Base-by-base conservation (phyloP, 2,329 filamentous ascomycete species). In the Clarireedia hainanense region DNA sequence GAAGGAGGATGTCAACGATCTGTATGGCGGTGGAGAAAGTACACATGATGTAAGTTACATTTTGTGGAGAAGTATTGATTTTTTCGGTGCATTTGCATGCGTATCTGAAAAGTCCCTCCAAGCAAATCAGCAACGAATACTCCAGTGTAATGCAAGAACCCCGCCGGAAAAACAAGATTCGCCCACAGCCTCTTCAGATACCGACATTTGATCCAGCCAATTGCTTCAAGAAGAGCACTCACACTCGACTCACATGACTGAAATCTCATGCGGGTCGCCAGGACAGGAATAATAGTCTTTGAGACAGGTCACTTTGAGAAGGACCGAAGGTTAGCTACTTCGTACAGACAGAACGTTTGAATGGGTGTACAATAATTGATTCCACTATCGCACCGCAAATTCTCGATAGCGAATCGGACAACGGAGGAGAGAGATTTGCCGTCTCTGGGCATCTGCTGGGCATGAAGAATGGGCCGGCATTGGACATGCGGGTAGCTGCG, bases 221-320 rank as follows among this genome's bases (percentile, higher is more conserved):
- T 65, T 52, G 46, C 27, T 46, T 42, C 7, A n/a, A 49, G 39
- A 57, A 59, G 51, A 48, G 48, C 61, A 61, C 60, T 60, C 64
- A 67, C 61, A 67, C 64, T 39, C 34, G 47, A 37, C 63, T 68
- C 66, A 67, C 64, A 66, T 68, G 66, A 68, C 50, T 62, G 54
- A 61, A 62, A 47, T 54, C 47, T 60, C 52, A 65, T 68, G 66
- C 66, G 64, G 57, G 63, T 57, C 61, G 58, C 62, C 63, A 59
- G 58, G 55, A 52, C 51, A 48, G 52, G 52, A 50, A 30, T 42
- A 40, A 24, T 52, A 26, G n/a, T 20, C 4, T 17, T 12, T 43
- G n/a, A 58, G 57, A 59, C 50, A 61, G 58, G 57, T 61, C 57
- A 58, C 43, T 42, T 56, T 48, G 45, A 61, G 58, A 60, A 61